Percentiles rank a stretch among this genome's conserved stretches.
These are phyloP conservation scores for Vaccinium myrtillus DNA, from an alignment of 148 eudicot genomes.

Conservation along the genomic window DNA sequence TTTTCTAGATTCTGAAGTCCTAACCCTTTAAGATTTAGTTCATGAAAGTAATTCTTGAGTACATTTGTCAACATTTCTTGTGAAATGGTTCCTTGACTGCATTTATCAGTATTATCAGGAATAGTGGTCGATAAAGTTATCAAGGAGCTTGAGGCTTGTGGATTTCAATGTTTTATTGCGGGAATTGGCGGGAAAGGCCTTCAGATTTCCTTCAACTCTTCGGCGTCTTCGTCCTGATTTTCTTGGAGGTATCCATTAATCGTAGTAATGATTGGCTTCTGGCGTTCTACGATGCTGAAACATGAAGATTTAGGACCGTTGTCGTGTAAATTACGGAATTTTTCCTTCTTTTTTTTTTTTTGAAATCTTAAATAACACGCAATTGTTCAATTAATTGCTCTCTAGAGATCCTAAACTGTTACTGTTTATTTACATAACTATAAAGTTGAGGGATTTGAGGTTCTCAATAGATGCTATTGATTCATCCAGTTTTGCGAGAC, in stretches of 20 bases:
- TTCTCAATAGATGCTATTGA: background rate
- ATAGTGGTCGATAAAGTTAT: slow-evolving; percentile 68
- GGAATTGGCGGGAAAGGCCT: slow-evolving; percentile 77
- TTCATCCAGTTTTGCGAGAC: background rate
- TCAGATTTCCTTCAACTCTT: slow-evolving; percentile 47
- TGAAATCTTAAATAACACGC: background rate
- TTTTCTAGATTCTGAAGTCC: background rate
- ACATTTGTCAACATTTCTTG: background rate
- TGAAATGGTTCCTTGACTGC: slow-evolving; percentile 41
- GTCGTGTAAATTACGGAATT: background rate
- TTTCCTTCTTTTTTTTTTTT: background rate
- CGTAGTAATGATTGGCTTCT: slow-evolving; percentile 2
- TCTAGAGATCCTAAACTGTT: background rate
- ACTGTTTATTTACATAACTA: background rate
- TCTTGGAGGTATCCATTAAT: background rate
- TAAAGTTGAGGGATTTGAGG: background rate
- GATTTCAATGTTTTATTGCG: slow-evolving; percentile 77
- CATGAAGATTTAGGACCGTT: background rate
- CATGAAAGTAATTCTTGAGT: background rate
- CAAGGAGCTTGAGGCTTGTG: slow-evolving; percentile 67
- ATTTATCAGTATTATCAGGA: slow-evolving; percentile 53
- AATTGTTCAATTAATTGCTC: background rate
- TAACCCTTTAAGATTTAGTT: background rate
- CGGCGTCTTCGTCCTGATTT: slow-evolving; percentile 25
- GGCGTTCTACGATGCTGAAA: background rate